phyloP scores from a whole-genome alignment of 495 filamentous ascomycete genomes.

The Mycothermus thermophilus region DNA sequence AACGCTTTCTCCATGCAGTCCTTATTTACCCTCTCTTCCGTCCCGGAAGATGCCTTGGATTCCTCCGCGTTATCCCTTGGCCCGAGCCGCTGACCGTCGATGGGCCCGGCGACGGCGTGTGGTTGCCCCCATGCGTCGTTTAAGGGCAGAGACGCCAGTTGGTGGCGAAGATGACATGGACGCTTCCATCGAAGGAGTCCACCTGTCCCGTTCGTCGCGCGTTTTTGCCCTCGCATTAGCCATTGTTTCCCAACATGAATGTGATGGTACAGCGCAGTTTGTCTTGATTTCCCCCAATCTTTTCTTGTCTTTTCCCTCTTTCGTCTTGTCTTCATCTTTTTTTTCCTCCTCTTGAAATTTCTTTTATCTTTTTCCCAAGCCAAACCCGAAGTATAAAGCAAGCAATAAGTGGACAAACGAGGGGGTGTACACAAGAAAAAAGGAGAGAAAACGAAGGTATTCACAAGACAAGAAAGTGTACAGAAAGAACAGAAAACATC shows the following conservation, averaged over 20 bases:
- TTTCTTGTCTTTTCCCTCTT: neutral
- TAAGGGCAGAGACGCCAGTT: conserved; percentile 13
- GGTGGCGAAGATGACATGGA: conserved; percentile 17
- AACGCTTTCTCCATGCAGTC: too few relatives aligned
- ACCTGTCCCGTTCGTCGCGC: conserved; percentile 8
- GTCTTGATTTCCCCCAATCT: conserved; percentile 1
- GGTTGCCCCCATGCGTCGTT: neutral
- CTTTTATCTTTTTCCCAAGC: too few relatives aligned
- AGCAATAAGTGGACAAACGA: too few relatives aligned
- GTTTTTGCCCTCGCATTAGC: conserved; percentile 8
- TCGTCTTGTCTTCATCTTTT: neutral
- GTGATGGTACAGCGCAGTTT: too few relatives aligned
- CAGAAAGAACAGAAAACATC: too few relatives aligned
- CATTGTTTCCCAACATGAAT: too few relatives aligned
- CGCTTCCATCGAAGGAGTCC: conserved; percentile 19
- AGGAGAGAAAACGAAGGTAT: neutral
- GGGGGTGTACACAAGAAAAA: neutral
- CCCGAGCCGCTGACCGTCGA: neutral
- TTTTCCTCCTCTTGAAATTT: neutral
- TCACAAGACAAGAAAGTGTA: too few relatives aligned
- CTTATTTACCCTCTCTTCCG: too few relatives aligned
- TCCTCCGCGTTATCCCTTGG: neutral
- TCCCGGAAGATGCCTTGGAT: too few relatives aligned
- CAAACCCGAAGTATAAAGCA: too few relatives aligned
- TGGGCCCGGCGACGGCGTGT: too few relatives aligned